Percentiles rank a stretch among this genome's conserved stretches.
Conservation (phyloP, 371 early-diverging fungal genomes). For the Massospora cicadina region DNA sequence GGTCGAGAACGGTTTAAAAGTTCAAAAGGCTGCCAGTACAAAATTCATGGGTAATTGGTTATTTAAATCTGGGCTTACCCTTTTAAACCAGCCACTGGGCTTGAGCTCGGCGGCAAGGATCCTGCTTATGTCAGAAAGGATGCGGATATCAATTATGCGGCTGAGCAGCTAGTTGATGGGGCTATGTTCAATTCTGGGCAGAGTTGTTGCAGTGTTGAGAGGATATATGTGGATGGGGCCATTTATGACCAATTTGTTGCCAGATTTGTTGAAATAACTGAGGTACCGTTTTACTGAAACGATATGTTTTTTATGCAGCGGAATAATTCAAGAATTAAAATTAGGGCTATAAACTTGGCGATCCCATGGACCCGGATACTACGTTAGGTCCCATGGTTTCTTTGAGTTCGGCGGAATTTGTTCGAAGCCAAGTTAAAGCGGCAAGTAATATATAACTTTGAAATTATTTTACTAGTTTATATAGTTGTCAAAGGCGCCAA, state of each 20-base stretch:
- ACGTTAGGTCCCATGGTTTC: slow-evolving; percentile 70
- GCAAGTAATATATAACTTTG: slow-evolving; percentile 25
- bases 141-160: slow-evolving; percentile 46
- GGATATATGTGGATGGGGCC: slow-evolving; percentile 62
- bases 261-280: slow-evolving; percentile 38
- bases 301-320: background rate
- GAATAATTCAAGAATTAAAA: background rate
- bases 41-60: slow-evolving; percentile 35
- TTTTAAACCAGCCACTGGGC: slow-evolving; percentile 29
- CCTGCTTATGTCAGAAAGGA: slow-evolving; percentile 69
- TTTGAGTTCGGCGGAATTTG: slow-evolving; percentile 39
- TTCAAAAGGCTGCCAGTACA: slow-evolving; percentile 35
- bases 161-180: slow-evolving; percentile 60
- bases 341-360: slow-evolving; percentile 35
- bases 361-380: slow-evolving; percentile 39
- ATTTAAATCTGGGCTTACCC: background rate
- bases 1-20: slow-evolving; percentile 50
- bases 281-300: slow-evolving; percentile 26
- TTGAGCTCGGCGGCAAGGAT: slow-evolving; percentile 79
- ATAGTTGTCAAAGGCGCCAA: slow-evolving; percentile 45
- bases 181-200: slow-evolving; percentile 76
- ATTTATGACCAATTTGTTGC: slow-evolving; percentile 55
- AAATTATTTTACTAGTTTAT: background rate
- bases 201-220: slow-evolving; percentile 64
- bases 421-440: slow-evolving; percentile 46